Base-by-base conservation (phyloP, 805 yeast species). In the Spathaspora passalidarum region DNA sequence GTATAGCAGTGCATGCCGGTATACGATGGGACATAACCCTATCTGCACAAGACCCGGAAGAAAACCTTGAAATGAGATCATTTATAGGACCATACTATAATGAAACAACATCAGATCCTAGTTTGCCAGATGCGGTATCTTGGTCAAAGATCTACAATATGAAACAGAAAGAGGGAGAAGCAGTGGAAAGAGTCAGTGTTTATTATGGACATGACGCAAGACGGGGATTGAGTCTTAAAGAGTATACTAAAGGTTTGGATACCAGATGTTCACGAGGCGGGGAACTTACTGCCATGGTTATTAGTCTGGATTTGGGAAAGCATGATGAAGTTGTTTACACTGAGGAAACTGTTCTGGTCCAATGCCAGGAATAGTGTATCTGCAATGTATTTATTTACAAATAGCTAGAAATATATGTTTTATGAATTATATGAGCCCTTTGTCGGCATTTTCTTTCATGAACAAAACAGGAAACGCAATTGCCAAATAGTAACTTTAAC, bases 121-220 rank as follows among this genome's bases (percentile, higher is more conserved):
- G 48, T 20, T 63, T 50, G 21, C 51, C 51, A 3, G 60, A 65
- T 35, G 68, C 72, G 4, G 75, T 79, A 13, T 59, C 71, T 14
- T 84, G 90, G 89, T 75, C 78, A 40, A 76, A 76, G 51, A 54
- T 79, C 14, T 84, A 81, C 79, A 77, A 79, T 51, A 52, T 59
- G 37, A 68, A 69, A 48, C 80, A 75, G 52, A 61, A 63, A 43
- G n/a, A 54, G 55, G 29, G 61, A 65, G 35, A 63, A 57, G 45
- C 53, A 47, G 36, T 64, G 61, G 50, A 67, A 53, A 59, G 63
- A 54, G 40, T 69, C 43, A 36, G 43, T 14, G 68, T 75, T 18
- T 81, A 80, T 56, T 91, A 91, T 60, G 98, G 97, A 1, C 98
- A 91, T 59, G 95, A 88, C 59, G 95, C 97, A 3, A 72, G 80